Conservation (phyloP, 2,329 filamentous ascomycete genomes). For the Colletotrichum eleusines region DNA sequence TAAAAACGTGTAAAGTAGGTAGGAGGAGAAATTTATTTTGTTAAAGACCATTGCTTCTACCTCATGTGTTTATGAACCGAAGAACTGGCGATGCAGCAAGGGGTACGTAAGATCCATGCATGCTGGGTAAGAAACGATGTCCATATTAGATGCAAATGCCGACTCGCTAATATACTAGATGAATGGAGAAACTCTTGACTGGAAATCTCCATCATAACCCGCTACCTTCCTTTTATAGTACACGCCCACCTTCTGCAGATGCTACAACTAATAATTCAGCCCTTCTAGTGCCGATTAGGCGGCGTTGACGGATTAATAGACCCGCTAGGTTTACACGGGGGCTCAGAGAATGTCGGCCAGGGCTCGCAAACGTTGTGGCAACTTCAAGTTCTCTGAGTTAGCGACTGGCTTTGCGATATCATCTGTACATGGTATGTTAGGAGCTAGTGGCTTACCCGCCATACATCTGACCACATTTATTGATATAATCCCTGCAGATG, state of each 20-base stretch:
- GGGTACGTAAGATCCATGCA: too few species aligned
- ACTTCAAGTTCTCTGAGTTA: conserved; percentile 1
- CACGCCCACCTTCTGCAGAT: background rate
- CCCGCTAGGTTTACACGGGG: conserved; percentile 37
- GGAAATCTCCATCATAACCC: background rate
- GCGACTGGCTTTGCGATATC: conserved; percentile 37
- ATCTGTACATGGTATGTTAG: background rate
- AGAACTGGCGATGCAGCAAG: background rate
- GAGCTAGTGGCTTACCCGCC: conserved; percentile 42
- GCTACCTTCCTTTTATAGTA: too few species aligned
- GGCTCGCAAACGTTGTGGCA: conserved; percentile 40
- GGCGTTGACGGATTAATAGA: background rate
- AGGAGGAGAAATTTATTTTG: conserved; percentile 40
- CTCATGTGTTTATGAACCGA: background rate
- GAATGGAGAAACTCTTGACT: background rate
- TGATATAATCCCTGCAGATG: conserved; percentile 43
- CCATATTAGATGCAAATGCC: background rate
- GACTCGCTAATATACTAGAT: background rate
- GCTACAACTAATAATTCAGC: background rate
- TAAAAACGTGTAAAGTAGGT: conserved; percentile 41
- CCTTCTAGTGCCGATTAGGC: background rate
- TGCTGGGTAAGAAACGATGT: background rate
- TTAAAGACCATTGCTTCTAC: conserved; percentile 29
- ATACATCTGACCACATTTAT: conserved; percentile 43
- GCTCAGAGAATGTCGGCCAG: conserved; percentile 42